These are phyloP conservation scores for Ramaria sp. DNA, from an alignment of 768 basidiomycete species.

Conservation along the genomic window DNA sequence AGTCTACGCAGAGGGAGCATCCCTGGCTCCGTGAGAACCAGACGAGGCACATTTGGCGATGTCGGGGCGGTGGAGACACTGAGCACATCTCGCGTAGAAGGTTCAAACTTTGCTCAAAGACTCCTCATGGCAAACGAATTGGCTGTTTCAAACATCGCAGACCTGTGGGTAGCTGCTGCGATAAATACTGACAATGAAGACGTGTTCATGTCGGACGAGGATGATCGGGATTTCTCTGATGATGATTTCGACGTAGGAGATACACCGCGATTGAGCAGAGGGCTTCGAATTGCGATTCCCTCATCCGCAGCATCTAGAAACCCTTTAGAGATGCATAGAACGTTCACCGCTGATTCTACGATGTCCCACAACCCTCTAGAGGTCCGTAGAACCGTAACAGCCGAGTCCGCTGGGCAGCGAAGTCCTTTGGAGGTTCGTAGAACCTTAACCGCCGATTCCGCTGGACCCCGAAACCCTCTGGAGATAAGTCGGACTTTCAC, in stretches of 20 bases:
- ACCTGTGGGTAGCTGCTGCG: slow-evolving; percentile 95
- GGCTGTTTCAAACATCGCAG: slow-evolving; percentile 87
- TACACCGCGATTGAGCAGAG: background rate
- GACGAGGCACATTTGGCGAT: slow-evolving; percentile 31
- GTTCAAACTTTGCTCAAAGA: slow-evolving; percentile 81
- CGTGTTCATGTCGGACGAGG: slow-evolving; percentile 53
- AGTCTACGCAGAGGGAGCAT: slow-evolving; percentile 42
- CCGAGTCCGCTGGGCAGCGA: background rate
- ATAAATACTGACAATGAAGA: slow-evolving; percentile 92
- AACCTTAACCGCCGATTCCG: background rate
- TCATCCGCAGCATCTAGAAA: background rate
- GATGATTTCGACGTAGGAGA: slow-evolving; percentile 23
- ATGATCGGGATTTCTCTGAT: slow-evolving; percentile 23
- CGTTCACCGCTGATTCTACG: background rate
- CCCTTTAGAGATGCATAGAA: slow-evolving; percentile 3
- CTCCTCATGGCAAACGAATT: slow-evolving; percentile 90
- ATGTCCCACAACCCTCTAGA: background rate
- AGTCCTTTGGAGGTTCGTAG: slow-evolving; percentile 1
- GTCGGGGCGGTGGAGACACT: slow-evolving; percentile 18
- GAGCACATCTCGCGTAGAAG: slow-evolving; percentile 5
- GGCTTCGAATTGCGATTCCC: background rate
- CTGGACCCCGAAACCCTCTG: background rate
- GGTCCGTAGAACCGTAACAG: background rate
- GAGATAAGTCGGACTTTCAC: background rate
- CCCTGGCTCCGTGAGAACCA: slow-evolving; percentile 35